Conservation (phyloP, 2,329 filamentous ascomycete species). For the Niveomyces coronatus region DNA sequence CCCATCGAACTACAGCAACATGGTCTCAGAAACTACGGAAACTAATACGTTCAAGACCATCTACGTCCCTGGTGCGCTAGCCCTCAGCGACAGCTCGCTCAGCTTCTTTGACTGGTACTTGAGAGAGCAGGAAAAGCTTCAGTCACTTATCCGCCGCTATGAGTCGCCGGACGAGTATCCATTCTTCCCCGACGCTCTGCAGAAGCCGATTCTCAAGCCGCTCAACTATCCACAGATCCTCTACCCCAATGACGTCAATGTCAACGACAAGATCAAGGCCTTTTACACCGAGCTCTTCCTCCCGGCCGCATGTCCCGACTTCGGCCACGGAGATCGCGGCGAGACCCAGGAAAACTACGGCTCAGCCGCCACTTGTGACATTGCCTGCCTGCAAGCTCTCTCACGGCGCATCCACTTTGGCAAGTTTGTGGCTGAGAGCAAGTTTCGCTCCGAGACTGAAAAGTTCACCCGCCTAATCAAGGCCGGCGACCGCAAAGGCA, state of each 20-base stretch:
- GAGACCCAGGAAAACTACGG: constrained; percentile 93
- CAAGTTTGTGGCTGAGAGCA: constrained; percentile 95
- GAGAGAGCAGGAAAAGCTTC: constrained; percentile 76
- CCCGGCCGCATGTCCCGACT: constrained; percentile 70
- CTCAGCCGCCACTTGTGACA: constrained; percentile 82
- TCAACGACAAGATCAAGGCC: constrained; percentile 77
- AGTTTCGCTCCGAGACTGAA: constrained; percentile 77
- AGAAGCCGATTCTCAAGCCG: constrained; percentile 74
- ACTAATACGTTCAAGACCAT: constrained; percentile 44
- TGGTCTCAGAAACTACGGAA: too few relatives aligned
- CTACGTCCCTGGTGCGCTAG: constrained; percentile 71
- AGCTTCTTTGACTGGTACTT: constrained; percentile 95
- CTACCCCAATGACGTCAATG: constrained; percentile 79
- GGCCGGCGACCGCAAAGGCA: constrained; percentile 66
- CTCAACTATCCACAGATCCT: constrained; percentile 83
- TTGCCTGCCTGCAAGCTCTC: constrained; percentile 78
- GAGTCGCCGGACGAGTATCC: constrained; percentile 95
- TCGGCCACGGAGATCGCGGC: constrained; percentile 67
- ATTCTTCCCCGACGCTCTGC: constrained; percentile 79
- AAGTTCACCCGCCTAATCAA: constrained; percentile 75
- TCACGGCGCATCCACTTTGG: constrained; percentile 92
- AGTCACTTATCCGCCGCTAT: constrained; percentile 89
- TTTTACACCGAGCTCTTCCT: constrained; percentile 79
- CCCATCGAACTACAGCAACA: too few relatives aligned
- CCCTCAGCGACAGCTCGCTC: constrained; percentile 60